A percentile compares a stretch with the other conserved stretches of the same genome.
Conservation (phyloP, 202 grass and related monocot genomes). For the Brachypodium distachyon region DNA sequence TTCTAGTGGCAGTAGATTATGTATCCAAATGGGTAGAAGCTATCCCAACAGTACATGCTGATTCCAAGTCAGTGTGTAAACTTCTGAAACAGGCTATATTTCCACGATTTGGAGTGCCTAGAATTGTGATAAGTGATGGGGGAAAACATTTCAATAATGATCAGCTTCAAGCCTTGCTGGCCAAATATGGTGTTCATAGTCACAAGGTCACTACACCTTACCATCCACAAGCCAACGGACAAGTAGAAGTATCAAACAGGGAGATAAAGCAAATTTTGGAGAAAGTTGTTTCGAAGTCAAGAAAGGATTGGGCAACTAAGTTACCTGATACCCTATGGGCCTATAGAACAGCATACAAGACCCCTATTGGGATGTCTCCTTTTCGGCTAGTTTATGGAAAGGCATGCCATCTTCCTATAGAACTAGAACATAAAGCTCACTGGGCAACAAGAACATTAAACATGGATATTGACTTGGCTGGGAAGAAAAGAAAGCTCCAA, state of each 20-base stretch:
- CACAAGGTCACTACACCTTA: neutral
- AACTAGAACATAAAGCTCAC: neutral
- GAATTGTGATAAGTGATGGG: neutral
- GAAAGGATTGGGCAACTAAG: neutral
- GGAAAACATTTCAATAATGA: neutral
- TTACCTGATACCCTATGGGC: neutral
- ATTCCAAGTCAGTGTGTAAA: neutral
- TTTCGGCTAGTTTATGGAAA: neutral
- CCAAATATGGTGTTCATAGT: neutral
- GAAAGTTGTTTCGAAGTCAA: too few relatives aligned
- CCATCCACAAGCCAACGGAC: neutral
- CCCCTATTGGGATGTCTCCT: neutral
- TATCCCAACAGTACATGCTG: neutral
- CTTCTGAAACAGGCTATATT: neutral
- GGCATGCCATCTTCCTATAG: neutral
- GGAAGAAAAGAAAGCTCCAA: neutral
- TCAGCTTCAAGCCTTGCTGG: too few relatives aligned
- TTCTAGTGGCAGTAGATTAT: too few relatives aligned
- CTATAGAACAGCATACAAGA: neutral
- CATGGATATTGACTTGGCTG: neutral
- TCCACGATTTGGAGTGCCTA: neutral
- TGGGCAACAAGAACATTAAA: neutral
- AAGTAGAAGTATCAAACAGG: too few relatives aligned
- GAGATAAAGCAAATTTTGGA: too few relatives aligned
- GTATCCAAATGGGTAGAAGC: too few relatives aligned